Evolutionary conservation across 257 asterid species (phyloP), one percentile per base, ranked within the genome.

Genomic region (Solanum etuberosum): DNA sequence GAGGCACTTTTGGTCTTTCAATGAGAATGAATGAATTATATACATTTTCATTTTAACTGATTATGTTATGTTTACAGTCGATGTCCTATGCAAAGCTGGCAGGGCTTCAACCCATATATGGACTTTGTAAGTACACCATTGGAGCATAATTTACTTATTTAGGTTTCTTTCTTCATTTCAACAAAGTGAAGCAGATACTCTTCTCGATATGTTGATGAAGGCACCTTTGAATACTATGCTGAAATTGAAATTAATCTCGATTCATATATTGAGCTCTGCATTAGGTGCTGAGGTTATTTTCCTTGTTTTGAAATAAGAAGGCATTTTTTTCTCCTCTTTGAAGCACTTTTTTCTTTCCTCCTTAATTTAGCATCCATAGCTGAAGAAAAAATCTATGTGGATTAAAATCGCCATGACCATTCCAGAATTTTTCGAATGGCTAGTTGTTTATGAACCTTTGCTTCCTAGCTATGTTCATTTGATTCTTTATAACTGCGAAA

Each of bases 11-110:
- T 81, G 68, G 68, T 81, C 43, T 29, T 81, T 81, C 43, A 81
- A 29, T 81, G 42, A 46, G 68, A 81, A 48, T 18, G 61, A 77
- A 40, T 40, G 27, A 48, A 81, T 86, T 70, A 15, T 9, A 32
- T 15, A 25, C 31, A 34, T 23, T 18, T 86, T 72, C 25, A 27
- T 86, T 83, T 81, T 83, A 32, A 82, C 88, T 48, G 67, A 11
- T 83, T 80, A 48, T 90, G 59, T 65, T 82, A 78, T 38, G 89
- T 89, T 78, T 85, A 16, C 96, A 97, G 99, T 96, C 99, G 67
- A 97, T 97, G 99, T 97, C 99, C 63, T 96, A 97, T 74, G 99
- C 99, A 42, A 97, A 97, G 98, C 95, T 97, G 86, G 99, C 99
- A 77, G 99, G 98, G 83, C 96, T 97, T 85, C 97, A 94, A 87